Conservation (phyloP, 2,329 filamentous ascomycete genomes). For the Fusarium beomiforme region DNA sequence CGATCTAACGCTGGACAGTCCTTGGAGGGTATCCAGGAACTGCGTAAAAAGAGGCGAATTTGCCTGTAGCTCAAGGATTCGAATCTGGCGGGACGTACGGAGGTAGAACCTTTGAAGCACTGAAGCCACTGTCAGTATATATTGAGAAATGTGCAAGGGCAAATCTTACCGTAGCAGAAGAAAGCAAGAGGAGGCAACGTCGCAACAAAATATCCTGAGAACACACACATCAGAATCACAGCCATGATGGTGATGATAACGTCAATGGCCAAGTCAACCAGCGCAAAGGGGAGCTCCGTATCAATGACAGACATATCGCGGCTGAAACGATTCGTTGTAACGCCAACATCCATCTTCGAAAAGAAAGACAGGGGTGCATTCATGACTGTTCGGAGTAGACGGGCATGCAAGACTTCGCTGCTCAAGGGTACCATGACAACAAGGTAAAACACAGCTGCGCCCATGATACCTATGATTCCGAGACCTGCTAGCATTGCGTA, state of each 20-base stretch:
- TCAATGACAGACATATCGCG: constrained; percentile 52
- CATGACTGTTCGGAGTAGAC: constrained; percentile 9
- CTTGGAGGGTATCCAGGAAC: constrained; percentile 42
- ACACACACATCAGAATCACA: constrained; percentile 25
- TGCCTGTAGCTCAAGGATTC: constrained; percentile 45
- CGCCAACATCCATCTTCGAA: constrained; percentile 49
- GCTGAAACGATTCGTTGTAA: constrained; percentile 52
- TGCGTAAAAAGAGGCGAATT: constrained; percentile 45
- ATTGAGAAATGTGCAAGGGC: not conserved
- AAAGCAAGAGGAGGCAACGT: not conserved
- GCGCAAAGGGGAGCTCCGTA: constrained; percentile 44
- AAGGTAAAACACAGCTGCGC: constrained; percentile 1
- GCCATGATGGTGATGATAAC: not conserved
- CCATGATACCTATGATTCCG: constrained; percentile 5
- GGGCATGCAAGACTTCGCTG: constrained; percentile 20
- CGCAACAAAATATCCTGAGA: constrained; percentile 21
- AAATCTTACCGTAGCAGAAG: constrained; percentile 14
- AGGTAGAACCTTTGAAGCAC: constrained; percentile 33
- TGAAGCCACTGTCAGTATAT: not conserved
- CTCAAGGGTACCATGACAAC: constrained; percentile 2
- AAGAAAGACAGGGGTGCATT: constrained; percentile 51
- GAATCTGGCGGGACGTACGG: constrained; percentile 46
- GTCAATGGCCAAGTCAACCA: constrained; percentile 38
- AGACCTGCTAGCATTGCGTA: constrained; percentile 20
- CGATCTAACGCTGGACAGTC: constrained; percentile 47